These are phyloP conservation scores for Setaria italica DNA, from an alignment of 202 grass and related monocot species.

Conservation along the genomic window DNA sequence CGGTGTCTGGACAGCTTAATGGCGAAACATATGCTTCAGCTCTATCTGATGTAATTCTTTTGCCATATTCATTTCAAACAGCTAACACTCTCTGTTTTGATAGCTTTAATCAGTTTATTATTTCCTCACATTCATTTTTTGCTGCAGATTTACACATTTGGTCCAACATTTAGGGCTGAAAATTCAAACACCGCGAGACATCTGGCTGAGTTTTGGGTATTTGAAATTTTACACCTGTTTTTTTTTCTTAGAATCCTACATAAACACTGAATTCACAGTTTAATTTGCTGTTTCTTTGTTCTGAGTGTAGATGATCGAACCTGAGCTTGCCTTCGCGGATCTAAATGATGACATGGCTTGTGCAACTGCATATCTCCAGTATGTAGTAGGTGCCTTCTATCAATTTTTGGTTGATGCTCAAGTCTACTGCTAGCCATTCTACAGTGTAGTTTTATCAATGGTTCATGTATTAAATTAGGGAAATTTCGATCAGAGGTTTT, in stretches of 20 bases:
- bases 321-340: constrained; percentile 98
- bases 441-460: constrained; percentile 8
- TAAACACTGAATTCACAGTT: constrained; percentile 50
- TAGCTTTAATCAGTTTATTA: constrained; percentile 10
- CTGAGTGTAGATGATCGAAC: constrained; percentile 93
- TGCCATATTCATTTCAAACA: constrained; percentile 44
- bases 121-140: constrained; percentile 30
- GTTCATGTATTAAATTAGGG: not conserved
- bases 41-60: constrained; percentile 83
- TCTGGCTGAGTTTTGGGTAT: constrained; percentile 99
- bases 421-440: constrained; percentile 31
- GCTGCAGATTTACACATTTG: constrained; percentile 93
- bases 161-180: constrained; percentile 99
- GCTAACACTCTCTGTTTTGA: constrained; percentile 34
- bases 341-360: constrained; percentile 99
- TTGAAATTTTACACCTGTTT: constrained; percentile 37
- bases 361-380: constrained; percentile 99
- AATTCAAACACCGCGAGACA: constrained; percentile 99
- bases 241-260: constrained; percentile 35
- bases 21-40: constrained; percentile 95
- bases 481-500: constrained; percentile 23
- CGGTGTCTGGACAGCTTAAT: constrained; percentile 97
- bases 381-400: constrained; percentile 92
- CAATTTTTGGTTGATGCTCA: constrained; percentile 41
- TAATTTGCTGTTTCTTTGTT: constrained; percentile 43